Base-by-base conservation (phyloP, 768 basidiomycete genomes). In the Myochromella boudieri region DNA sequence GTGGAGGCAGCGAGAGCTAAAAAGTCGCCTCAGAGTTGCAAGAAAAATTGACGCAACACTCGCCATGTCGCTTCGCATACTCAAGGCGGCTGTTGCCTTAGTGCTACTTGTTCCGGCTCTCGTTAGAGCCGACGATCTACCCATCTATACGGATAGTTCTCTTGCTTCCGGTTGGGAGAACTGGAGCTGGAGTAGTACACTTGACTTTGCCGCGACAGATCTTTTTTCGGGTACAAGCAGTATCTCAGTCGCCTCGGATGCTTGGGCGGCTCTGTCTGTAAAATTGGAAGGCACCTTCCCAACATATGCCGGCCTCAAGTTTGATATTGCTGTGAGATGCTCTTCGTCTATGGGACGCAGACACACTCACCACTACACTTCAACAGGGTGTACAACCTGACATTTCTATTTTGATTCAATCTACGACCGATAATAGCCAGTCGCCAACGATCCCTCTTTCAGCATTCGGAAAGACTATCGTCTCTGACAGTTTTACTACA, bases 121-220 rank as follows among this genome's bases (percentile, higher is more conserved):
- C 17, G 40, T 60, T 24, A 49, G 47, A 25, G 58, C 54, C 12
- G 67, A 66, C 12, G 74, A 77, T 60, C 55, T 73, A 32, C 46
- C 57, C 33, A 63, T 77, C 42, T 78, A 76, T 53, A 65, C 65
- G 9, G 74, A 76, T 57, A 56, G 54, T 36, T 60, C 61, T 18
- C 70, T 79, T 31, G 65, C 69, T 15, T 50, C 64, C 20, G 73
- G 71, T 14, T 78, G 76, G 76, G 68, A 79, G 46, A 65, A 79
- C 60, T 79, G 77, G 77, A 73, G 72, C 48, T 79, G 77, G 77
- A 63, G 69, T 48, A 70, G 65, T 29, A 63, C 56, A 25, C 62
- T 76, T 41, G 56, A 72, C 59, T 76, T 65, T 46, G 71, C 63
- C 15, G 72, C 75, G 6, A 76, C 74, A 3, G 75, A 75, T 53